These are phyloP conservation scores for Yarrowia bubula DNA, from an alignment of 805 yeast species.

Conservation along the genomic window DNA sequence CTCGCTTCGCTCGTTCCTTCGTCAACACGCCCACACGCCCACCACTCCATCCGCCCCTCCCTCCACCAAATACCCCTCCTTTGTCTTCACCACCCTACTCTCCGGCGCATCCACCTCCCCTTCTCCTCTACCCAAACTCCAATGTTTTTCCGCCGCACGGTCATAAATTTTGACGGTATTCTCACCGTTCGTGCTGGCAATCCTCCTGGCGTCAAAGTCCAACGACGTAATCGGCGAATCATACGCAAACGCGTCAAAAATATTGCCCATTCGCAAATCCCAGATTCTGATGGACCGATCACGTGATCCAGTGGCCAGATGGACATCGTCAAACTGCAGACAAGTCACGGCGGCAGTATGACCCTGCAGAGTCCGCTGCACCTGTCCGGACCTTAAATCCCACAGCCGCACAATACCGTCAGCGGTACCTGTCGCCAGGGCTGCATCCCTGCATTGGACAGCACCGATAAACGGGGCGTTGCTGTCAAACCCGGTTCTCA, in stretches of 20 bases:
- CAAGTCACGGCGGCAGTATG: conserved; percentile 69
- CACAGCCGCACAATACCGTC: conserved; percentile 74
- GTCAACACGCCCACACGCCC: conserved; percentile 64
- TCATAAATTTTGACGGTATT: conserved; percentile 56
- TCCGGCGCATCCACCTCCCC: conserved; percentile 37
- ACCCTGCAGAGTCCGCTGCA: conserved; percentile 58
- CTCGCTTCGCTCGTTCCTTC: conserved; percentile 11
- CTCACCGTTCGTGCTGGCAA: conserved; percentile 54
- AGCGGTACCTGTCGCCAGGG: conserved; percentile 73
- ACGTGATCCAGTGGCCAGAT: conserved; percentile 59
- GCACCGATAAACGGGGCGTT: conserved; percentile 52
- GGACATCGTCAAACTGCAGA: conserved; percentile 65
- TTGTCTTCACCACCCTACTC: conserved; percentile 49
- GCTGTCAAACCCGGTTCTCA: conserved; percentile 27
- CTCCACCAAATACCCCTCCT: conserved; percentile 64
- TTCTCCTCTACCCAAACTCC: conserved; percentile 51
- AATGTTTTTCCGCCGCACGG: conserved; percentile 52
- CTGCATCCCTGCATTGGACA: conserved; percentile 69
- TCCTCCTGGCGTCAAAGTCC: conserved; percentile 57
- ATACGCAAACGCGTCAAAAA: conserved; percentile 60
- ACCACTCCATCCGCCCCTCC: conserved; percentile 61
- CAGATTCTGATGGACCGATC: conserved; percentile 67
- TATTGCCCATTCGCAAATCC: conserved; percentile 69
- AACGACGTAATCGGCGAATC: conserved; percentile 54
- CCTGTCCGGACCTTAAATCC: conserved; percentile 72